Evolutionary conservation across 129 eudicot species (phyloP), one percentile per base, ranked within the genome.

Genomic region (carrot (Daucus carota)): DNA sequence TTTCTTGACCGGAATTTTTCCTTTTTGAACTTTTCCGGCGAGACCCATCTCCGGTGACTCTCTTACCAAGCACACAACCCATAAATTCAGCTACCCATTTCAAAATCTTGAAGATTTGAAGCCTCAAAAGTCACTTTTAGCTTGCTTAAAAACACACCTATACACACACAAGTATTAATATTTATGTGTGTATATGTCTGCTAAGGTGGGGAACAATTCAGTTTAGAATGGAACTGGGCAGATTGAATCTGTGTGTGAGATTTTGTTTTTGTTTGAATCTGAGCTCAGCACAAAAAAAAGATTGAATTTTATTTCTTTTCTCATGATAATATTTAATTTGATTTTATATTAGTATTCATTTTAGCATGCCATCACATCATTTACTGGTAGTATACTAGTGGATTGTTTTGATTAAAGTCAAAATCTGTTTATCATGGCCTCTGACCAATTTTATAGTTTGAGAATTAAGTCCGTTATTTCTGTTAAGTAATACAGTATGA

Each of bases 41-140:
- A 2, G 54, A 6, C 48, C 59, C 78, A 74, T 84, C 84, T 36
- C 89, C 36, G 80, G 79, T 42, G 29, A 78, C 82, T 13, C 77
- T 45, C 26, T 44, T 90, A 28, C 90, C 86, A 59, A 90, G 86
- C 45, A 90, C 96, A 60, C 96, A 90, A 8, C 75, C 80, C 75
- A 48, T 69, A 29, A 50, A 59, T 67, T 46, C 14, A 76, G 42
- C 60, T 67, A 33, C 70, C 70, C 70, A 63, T 63, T 0, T 26
- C 70, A 63, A 63, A 29, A 11, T 63, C 70, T 63, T 31, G 38
- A 63, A 59, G 26, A 29, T 29, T 57, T 63, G 8, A 2, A 12
- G 22, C 40, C 38, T 9, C 4, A 29, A 63, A 4, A 10, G 5
- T 8, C 69, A 62, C 69, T 62, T 28, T 17, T 47, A 17, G 41